Base-by-base conservation (phyloP, 148 eudicot species). In the Vaccinium myrtillus region DNA sequence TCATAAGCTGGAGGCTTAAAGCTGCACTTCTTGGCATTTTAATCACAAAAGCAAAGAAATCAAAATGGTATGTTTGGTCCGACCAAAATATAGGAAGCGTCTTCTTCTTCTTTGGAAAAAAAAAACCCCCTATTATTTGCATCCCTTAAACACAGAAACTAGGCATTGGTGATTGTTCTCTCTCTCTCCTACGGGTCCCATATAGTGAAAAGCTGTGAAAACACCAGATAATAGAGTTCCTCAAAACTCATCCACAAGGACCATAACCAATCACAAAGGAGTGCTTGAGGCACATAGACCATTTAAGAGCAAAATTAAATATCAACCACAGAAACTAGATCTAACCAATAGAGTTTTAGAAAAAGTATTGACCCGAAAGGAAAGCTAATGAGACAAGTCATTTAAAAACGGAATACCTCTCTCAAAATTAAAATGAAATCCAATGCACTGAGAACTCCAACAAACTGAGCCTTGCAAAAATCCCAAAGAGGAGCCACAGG, bases 401-500 rank as follows among this genome's bases (percentile, higher is more conserved):
- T 51, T 51, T 51, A 83, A 58, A 50, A 58, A n/a, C 25, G 43
- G 18, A 82, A 59, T 91, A 96, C 98, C 98, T 96, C 98, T 91
- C 91, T 87, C 83, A 96, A 86, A n/a, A 96, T 96, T 84, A 96
- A 87, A 82, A 96, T 94, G 89, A 96, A 96, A 85, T 96, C 98
- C 59, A 88, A 85, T 84, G 98, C 95, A 88, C 94, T 96, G 65
- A 96, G 92, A 91, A 94, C 93, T 84, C 98, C 98, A 86, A 96
- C 93, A 91, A 96, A 94, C 74, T 89, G 89, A 79, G 95, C 91
- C 88, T 87, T 91, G 84, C 83, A 77, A 85, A 91, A 93, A 89
- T 96, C 98, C 98, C 98, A 96, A 74, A 96, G 88, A 86, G 98
- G 98, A 81, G 98, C 98, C 82, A 91, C 90, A 49, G 98, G 90